A percentile compares a stretch with the other conserved stretches of the same genome.
Conservation (phyloP, 495 filamentous ascomycete species). For the Talaromyces borbonicus region DNA sequence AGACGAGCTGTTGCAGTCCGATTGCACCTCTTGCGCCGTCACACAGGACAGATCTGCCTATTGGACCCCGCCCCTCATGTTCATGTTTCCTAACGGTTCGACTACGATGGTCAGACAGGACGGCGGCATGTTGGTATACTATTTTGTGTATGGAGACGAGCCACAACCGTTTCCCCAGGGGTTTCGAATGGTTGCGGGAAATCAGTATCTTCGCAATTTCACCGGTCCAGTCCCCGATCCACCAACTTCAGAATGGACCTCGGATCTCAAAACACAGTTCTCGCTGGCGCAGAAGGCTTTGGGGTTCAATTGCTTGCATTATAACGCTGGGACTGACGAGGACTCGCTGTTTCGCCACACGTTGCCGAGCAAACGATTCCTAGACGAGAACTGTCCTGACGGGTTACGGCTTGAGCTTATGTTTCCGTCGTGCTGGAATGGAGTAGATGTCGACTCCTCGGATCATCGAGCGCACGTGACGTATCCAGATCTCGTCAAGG, state of each 20-base stretch:
- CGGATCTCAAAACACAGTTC: constrained; percentile 47
- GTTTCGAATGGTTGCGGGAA: constrained; percentile 84
- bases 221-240: constrained; percentile 59
- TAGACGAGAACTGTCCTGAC: constrained; percentile 66
- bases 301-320: constrained; percentile 91
- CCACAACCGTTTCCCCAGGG: constrained; percentile 66
- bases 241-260: constrained; percentile 60
- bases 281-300: constrained; percentile 70
- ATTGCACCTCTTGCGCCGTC: constrained; percentile 49
- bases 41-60: constrained; percentile 54
- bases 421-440: constrained; percentile 92
- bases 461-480: constrained; percentile 67
- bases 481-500: constrained; percentile 65
- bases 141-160: constrained; percentile 54
- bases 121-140: constrained; percentile 61
- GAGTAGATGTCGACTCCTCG: constrained; percentile 47
- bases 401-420: constrained; percentile 75
- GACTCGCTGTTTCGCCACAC: constrained; percentile 68
- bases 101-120: constrained; percentile 42
- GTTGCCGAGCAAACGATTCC: constrained; percentile 66
- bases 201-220: constrained; percentile 59
- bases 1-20: constrained; percentile 31
- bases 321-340: constrained; percentile 45
- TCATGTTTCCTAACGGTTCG: constrained; percentile 45
- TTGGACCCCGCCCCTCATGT: constrained; percentile 52